Conservation (phyloP, 768 basidiomycete genomes). For the Leccinellum albellum region DNA sequence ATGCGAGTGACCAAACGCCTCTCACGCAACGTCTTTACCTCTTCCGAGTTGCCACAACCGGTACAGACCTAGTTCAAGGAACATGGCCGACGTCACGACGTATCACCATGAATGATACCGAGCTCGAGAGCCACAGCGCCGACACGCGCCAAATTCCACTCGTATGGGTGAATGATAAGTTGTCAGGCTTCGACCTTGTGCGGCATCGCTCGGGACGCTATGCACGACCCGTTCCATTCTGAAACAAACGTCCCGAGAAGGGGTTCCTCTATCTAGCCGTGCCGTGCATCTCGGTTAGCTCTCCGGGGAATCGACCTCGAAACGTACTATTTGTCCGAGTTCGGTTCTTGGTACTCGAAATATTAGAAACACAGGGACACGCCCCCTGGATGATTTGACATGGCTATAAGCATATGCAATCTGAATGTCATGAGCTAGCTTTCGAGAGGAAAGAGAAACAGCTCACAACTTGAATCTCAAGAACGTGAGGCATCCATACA, state of each 20-base stretch:
- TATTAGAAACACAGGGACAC: constrained; percentile 29
- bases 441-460: background rate
- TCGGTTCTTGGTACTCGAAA: constrained; percentile 17
- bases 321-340: constrained; percentile 20
- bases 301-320: background rate
- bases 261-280: constrained; percentile 21
- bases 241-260: constrained; percentile 14
- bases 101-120: constrained; percentile 45
- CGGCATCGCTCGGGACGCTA: constrained; percentile 35
- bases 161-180: constrained; percentile 52
- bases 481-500: constrained; percentile 58
- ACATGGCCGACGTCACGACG: no score
- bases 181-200: constrained; percentile 51
- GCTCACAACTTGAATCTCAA: constrained; percentile 64
- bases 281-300: background rate
- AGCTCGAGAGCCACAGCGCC: constrained; percentile 57
- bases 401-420: constrained; percentile 68
- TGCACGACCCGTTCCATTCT: no score
- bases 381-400: constrained; percentile 67
- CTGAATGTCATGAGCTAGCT: constrained; percentile 32
- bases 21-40: constrained; percentile 48
- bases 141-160: constrained; percentile 64
- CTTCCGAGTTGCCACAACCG: constrained; percentile 50
- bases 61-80: no score
- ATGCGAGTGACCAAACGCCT: constrained; percentile 34